These are phyloP conservation scores for Suhomyces chickasaworum DNA, from an alignment of 1,139 yeast species.

Conservation along the genomic window DNA sequence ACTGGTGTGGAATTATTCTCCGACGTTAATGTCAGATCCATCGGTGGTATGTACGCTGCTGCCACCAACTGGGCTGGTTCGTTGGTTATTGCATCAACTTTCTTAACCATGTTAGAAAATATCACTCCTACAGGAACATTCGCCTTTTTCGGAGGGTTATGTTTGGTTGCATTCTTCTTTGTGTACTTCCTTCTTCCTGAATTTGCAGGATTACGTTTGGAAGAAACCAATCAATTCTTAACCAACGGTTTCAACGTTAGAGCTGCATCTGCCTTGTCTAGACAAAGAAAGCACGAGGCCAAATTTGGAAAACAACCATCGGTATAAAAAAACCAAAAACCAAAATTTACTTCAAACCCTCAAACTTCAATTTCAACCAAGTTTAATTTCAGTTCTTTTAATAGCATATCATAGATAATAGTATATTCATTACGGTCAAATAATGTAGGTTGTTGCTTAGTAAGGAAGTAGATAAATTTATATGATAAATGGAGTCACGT, in stretches of 20 bases:
- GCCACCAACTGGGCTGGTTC: slow-evolving; percentile 97
- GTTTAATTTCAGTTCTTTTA: slow-evolving; percentile 1
- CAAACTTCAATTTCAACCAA: no score
- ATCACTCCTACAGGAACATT: slow-evolving; percentile 96
- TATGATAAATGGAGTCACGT: background rate
- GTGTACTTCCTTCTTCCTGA: slow-evolving; percentile 89
- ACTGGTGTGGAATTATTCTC: slow-evolving; percentile 95
- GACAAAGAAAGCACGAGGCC: slow-evolving; percentile 39
- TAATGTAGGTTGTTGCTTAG: background rate
- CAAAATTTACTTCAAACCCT: no score
- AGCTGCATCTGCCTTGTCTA: slow-evolving; percentile 66
- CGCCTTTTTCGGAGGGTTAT: slow-evolving; percentile 82
- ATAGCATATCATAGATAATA: slow-evolving; percentile 4
- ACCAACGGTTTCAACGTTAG: slow-evolving; percentile 83
- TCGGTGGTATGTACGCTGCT: slow-evolving; percentile 91
- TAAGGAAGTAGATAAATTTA: background rate
- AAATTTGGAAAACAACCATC: slow-evolving; percentile 7
- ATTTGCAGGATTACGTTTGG: slow-evolving; percentile 84
- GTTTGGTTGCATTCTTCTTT: slow-evolving; percentile 68
- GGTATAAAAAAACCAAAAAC: background rate
- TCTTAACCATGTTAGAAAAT: slow-evolving; percentile 88
- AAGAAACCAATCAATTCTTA: slow-evolving; percentile 82
- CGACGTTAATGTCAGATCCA: slow-evolving; percentile 82
- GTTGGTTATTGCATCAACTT: slow-evolving; percentile 84
- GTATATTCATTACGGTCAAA: background rate